Conservation (phyloP, 768 basidiomycete genomes). For the Glaciozyma antarctica region DNA sequence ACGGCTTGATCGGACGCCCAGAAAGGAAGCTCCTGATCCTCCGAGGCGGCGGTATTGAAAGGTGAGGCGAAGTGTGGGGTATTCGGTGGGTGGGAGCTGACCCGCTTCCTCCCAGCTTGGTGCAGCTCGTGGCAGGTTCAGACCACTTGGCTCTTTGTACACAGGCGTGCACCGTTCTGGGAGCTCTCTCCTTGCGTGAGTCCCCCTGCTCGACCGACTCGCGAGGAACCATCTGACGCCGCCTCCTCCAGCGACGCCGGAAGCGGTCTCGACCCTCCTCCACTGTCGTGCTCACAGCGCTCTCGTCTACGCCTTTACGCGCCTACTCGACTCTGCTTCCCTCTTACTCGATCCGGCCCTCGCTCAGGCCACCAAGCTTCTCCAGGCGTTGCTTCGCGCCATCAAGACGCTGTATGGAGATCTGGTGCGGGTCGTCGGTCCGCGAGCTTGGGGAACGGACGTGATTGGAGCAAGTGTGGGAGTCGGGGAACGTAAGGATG, state of each 20-base stretch:
- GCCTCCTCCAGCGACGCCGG: slow-evolving; percentile 6
- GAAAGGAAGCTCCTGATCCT: neutral
- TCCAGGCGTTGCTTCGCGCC: slow-evolving; percentile 19
- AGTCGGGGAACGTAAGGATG: slow-evolving; percentile 2
- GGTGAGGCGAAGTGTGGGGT: neutral
- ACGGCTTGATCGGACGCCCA: neutral
- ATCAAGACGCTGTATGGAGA: slow-evolving; percentile 24
- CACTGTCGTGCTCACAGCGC: neutral
- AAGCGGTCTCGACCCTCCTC: slow-evolving; percentile 14
- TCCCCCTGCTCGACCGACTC: neutral
- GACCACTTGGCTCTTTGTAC: neutral
- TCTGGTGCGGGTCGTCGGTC: slow-evolving; percentile 15
- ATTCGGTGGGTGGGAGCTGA: neutral
- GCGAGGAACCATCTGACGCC: neutral
- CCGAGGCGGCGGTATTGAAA: neutral
- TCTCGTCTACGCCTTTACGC: slow-evolving; percentile 1
- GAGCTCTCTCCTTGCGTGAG: slow-evolving; percentile 16
- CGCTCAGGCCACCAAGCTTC: neutral
- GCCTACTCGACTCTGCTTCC: neutral
- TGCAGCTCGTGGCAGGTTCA: neutral
- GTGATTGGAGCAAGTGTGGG: slow-evolving; percentile 9
- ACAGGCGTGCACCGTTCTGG: slow-evolving; percentile 12
- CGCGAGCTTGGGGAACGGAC: slow-evolving; percentile 15
- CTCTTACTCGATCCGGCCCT: neutral
- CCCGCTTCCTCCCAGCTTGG: neutral